Evolutionary conservation across 176 grass and related monocot genomes (phyloP), one percentile per base, ranked within the genome.

Genomic region (Oryza meridionalis): DNA sequence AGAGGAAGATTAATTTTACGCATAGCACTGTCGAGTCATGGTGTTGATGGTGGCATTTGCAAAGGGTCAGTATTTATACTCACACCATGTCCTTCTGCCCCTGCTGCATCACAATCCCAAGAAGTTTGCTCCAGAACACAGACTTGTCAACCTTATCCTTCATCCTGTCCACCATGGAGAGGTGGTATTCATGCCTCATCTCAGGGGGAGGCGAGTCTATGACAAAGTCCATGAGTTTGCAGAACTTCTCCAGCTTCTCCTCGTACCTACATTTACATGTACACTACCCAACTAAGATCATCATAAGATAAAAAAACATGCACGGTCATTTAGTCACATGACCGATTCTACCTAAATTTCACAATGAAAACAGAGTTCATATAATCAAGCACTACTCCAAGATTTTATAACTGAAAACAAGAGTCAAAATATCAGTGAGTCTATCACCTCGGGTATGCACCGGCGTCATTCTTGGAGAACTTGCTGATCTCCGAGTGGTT

Each of bases 11-110:
- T 22, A 31, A 79, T 5, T 72, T 70, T 9, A 62, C 21, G 47
- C 12, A 62, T 8, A 69, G 9, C 26, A 62, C 26, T 69, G 46
- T 69, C 1, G 29, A 75, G 24, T 35, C 69, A 51, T 55, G 62
- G 11, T 62, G 64, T n/a, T 4, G 0, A 83, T 58, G 22, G 15
- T 78, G 82, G 24, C 33, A 73, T 82, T 42, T 14, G 21, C 37
- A 59, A 62, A 47, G 47, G 53, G 14, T 26, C 33, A 67, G 46
- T 17, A n/a, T 15, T 78, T 67, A 47, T n/a, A 98, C 96, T 93
- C 86, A 95, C 93, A 98, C 83, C 91, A 94, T 95, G 75, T 98
- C 88, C 85, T 89, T 90, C 77, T 95, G 96, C 78, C 96, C 91
- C 50, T 93, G 84, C 50, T 80, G 75, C 70, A 82, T 69, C 53